Evolutionary conservation across 2,329 filamentous ascomycete species (phyloP).

Genomic region (Diaporthe sp.): DNA sequence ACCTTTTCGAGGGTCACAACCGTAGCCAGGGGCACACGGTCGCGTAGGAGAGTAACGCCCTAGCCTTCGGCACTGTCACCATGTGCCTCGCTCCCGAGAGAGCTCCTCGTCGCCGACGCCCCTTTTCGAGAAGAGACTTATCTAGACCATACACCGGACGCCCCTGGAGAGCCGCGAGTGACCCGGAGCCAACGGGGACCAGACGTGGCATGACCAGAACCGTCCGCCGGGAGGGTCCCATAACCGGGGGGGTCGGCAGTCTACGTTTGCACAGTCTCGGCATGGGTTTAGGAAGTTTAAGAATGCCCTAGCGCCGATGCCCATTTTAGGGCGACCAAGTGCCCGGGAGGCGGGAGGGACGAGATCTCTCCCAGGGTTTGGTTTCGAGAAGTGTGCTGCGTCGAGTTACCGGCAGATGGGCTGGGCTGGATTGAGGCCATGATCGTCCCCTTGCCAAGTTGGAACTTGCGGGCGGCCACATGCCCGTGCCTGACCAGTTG

Average conservation of each 20-base stretch:
- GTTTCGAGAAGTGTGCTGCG: background rate
- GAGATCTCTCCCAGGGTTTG: background rate
- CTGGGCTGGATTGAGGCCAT: background rate
- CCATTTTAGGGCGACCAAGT: slow-evolving; percentile 12
- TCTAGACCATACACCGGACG: background rate
- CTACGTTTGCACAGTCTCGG: background rate
- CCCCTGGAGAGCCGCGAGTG: background rate
- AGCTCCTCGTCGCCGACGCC: background rate
- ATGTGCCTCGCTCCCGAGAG: background rate
- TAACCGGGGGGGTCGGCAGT: background rate
- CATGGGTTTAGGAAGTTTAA: background rate
- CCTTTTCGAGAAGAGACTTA: background rate
- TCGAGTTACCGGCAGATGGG: slow-evolving; percentile 11
- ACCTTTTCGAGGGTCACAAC: background rate
- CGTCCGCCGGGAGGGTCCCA: background rate
- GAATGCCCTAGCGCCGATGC: slow-evolving; percentile 1
- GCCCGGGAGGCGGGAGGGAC: slow-evolving; percentile 7
- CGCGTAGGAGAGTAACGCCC: background rate
- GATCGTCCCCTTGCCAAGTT: background rate
- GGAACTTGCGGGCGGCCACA: background rate
- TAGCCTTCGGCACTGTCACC: background rate
- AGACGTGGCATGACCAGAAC: background rate
- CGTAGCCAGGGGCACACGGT: no score
- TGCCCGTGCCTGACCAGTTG: background rate
- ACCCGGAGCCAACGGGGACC: background rate